A percentile compares a stretch with the other conserved stretches of the same genome.
Evolutionary conservation across 108 stramenopile species (phyloP).

Genomic region (Cyclotella sp.): DNA sequence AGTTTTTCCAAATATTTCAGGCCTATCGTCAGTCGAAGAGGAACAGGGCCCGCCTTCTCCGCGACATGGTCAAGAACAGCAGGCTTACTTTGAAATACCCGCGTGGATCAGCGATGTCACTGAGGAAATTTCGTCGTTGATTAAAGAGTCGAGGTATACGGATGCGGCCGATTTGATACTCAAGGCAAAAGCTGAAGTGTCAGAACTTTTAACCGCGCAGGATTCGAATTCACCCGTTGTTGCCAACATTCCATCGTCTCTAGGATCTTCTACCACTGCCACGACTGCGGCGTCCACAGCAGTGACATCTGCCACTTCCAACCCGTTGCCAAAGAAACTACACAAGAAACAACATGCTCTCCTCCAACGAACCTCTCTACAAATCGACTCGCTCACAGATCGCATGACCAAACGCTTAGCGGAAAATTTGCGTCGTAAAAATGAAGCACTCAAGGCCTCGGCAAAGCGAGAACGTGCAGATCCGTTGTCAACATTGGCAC

Average conservation of each 20-base stretch:
- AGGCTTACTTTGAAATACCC: conserved; percentile 70
- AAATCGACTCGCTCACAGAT: conserved; percentile 62
- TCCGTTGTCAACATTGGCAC: conserved; percentile 62
- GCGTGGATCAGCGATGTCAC: conserved; percentile 73
- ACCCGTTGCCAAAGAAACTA: conserved; percentile 50
- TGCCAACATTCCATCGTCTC: conserved; percentile 14
- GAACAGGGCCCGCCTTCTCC: conserved; percentile 18
- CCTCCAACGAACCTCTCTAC: conserved; percentile 50
- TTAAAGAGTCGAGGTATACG: conserved; percentile 83
- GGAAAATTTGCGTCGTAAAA: conserved; percentile 81
- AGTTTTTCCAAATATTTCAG: conserved; percentile 22
- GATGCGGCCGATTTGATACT: conserved; percentile 82
- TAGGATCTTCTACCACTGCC: background rate
- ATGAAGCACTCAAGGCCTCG: conserved; percentile 84
- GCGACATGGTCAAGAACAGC: background rate
- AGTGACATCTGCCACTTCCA: conserved; percentile 42
- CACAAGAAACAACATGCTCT: conserved; percentile 66
- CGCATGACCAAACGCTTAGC: conserved; percentile 74
- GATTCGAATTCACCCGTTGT: conserved; percentile 24
- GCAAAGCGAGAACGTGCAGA: conserved; percentile 81
- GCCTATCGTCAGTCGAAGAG: conserved; percentile 17
- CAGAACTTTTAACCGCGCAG: conserved; percentile 55
- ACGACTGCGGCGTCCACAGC: conserved; percentile 17
- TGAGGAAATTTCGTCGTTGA: conserved; percentile 81
- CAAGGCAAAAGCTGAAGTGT: conserved; percentile 77